A percentile compares a stretch with the other conserved stretches of the same genome.
Conservation (phyloP, 495 filamentous ascomycete genomes). For the Tetracladium setigerum region DNA sequence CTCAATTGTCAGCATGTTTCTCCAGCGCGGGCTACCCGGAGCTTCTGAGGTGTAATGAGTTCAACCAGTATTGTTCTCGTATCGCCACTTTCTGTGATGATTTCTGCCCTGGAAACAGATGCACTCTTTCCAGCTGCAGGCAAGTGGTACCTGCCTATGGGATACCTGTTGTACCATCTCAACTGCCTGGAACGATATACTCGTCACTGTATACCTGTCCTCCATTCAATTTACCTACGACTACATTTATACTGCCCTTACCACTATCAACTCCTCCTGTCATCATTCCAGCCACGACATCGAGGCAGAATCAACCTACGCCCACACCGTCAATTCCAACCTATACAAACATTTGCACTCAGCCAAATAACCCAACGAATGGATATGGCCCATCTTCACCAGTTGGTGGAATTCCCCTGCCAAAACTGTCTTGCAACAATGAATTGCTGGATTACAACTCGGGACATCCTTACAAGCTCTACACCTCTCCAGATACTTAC, state of each 20-base stretch:
- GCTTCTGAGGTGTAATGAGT: slow-evolving; percentile 38
- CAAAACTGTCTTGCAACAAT: slow-evolving; percentile 44
- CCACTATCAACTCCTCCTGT: slow-evolving; percentile 1
- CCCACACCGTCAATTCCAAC: slow-evolving; percentile 28
- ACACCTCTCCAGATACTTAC: slow-evolving; percentile 26
- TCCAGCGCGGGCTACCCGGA: slow-evolving; percentile 37
- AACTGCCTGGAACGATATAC: no score
- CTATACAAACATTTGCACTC: slow-evolving; percentile 36
- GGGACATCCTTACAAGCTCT: slow-evolving; percentile 37
- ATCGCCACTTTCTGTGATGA: slow-evolving; percentile 31
- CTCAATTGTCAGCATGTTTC: slow-evolving; percentile 41
- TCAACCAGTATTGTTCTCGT: slow-evolving; percentile 32
- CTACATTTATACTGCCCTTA: slow-evolving; percentile 22
- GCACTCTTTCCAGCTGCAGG: slow-evolving; percentile 29
- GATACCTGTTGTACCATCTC: no score
- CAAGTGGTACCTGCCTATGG: slow-evolving; percentile 16
- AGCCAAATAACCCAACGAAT: slow-evolving; percentile 28
- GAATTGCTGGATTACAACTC: slow-evolving; percentile 23
- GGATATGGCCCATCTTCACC: slow-evolving; percentile 32
- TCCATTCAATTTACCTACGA: slow-evolving; percentile 25
- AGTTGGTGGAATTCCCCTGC: slow-evolving; percentile 38
- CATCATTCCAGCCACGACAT: slow-evolving; percentile 4
- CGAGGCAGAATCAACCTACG: slow-evolving; percentile 8
- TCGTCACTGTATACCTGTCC: not conserved
- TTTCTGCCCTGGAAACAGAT: slow-evolving; percentile 17